A percentile compares a stretch with the other conserved stretches of the same genome.
phyloP scores from a whole-genome alignment of 208 protist species.

The Trypanosoma caninum region DNA sequence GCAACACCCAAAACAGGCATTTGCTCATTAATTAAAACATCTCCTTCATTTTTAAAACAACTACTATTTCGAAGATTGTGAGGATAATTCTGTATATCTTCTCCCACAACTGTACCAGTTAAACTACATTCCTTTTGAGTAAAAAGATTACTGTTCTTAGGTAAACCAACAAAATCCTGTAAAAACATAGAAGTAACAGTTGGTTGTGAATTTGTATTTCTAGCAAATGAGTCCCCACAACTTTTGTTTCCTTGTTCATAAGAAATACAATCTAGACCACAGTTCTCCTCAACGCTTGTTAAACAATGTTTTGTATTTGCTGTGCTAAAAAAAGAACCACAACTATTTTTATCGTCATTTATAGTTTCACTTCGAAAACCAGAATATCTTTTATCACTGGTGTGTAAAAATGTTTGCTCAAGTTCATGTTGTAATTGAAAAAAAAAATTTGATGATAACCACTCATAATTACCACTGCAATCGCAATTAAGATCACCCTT shows the following conservation, averaged over 20 bases:
- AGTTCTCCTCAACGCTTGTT: background rate
- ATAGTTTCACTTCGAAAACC: background rate
- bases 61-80: background rate
- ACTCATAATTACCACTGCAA: background rate
- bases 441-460: background rate
- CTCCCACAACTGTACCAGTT: too few species aligned
- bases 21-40: background rate
- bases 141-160: too few species aligned
- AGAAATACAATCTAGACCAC: too few species aligned
- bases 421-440: slow-evolving; percentile 6
- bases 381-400: background rate
- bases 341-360: background rate
- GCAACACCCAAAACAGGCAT: slow-evolving; percentile 15
- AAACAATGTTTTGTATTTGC: background rate
- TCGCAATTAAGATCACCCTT: background rate
- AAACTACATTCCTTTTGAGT: too few species aligned
- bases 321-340: background rate
- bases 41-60: background rate
- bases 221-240: too few species aligned
- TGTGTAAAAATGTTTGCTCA: background rate
- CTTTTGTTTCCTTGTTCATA: too few species aligned
- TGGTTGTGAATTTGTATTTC: too few species aligned
- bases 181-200: too few species aligned
- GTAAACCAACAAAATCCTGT: too few species aligned
- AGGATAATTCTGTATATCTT: background rate